These are phyloP conservation scores for Suillus paluster DNA, from an alignment of 768 basidiomycete genomes.

Conservation along the genomic window DNA sequence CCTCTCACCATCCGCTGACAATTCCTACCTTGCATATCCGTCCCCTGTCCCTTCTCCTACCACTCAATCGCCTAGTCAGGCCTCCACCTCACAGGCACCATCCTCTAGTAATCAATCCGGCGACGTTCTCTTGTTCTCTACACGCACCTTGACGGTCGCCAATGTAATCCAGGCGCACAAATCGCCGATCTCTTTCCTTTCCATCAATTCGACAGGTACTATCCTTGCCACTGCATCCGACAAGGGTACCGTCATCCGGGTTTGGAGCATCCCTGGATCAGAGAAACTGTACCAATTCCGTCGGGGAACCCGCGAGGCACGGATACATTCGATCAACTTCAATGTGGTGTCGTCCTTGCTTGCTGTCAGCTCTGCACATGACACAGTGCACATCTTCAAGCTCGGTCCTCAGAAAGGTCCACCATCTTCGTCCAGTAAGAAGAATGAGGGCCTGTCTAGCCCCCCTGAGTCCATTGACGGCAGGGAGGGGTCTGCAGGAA, in stretches of 20 bases:
- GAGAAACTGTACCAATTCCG: constrained; percentile 97
- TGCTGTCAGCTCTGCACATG: constrained; percentile 89
- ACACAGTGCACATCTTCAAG: constrained; percentile 97
- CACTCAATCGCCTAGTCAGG: constrained; percentile 51
- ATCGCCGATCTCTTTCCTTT: constrained; percentile 84
- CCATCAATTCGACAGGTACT: constrained; percentile 85
- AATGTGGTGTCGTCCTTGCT: constrained; percentile 83
- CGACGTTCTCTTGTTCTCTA: constrained; percentile 95
- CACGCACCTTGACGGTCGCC: constrained; percentile 85
- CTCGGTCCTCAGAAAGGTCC: constrained; percentile 47
- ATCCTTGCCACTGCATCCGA: constrained; percentile 92
- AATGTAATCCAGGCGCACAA: constrained; percentile 99
- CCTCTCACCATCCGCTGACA: constrained; percentile 91
- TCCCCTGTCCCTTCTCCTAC: constrained; percentile 89
- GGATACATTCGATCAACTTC: constrained; percentile 86
- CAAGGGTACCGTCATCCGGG: constrained; percentile 96
- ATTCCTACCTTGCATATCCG: constrained; percentile 95
- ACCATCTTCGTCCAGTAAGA: constrained; percentile 10
- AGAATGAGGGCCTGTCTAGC: constrained; percentile 48
- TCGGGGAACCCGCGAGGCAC: constrained; percentile 83
- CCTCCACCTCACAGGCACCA: constrained; percentile 43
- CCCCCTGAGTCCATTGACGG: constrained; percentile 71
- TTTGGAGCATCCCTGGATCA: constrained; percentile 88
- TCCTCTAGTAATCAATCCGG: constrained; percentile 58
- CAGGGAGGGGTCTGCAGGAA: constrained; percentile 56